Base-by-base conservation (phyloP, 164 flowering plant species). In the Euptelea pleiosperma region DNA sequence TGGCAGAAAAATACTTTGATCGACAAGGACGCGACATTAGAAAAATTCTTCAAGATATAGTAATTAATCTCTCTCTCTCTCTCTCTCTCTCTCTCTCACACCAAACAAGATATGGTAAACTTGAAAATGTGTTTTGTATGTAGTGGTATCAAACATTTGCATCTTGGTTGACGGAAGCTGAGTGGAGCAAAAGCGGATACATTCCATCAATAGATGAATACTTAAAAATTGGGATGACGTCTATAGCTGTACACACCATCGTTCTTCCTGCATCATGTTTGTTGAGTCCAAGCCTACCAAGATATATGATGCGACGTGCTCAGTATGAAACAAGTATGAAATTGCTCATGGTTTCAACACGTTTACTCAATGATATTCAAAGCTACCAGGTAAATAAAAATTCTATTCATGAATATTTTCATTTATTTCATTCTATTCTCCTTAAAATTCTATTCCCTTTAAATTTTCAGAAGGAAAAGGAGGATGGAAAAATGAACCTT, bases 111-210 rank as follows among this genome's bases (percentile, higher is more conserved):
- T n/a, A n/a, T n/a, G n/a, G n/a, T n/a, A n/a, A n/a, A n/a, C n/a
- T n/a, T n/a, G n/a, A n/a, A n/a, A n/a, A n/a, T n/a, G n/a, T n/a
- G n/a, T n/a, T 3, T 11, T 37, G 6, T 53, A 30, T 55, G 52
- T 19, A 75, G 79, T 75, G 75, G 79, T n/a, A 22, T 14, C 78
- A 76, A 60, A 64, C 70, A 42, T 69, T 79, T 30, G 37, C 1
- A 9, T 57, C 80, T 18, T 79, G 83, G 83, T 46, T 73, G 41
- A 57, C 22, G 45, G 83, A 79, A 58, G 68, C 75, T 18, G 40
- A 33, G 19, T 69, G 80, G 78, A 68, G 80, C 45, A 67, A 22
- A 35, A 61, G 49, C 8, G 66, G 68, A 10, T 12, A 43, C 28
- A 41, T 37, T 25, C 75, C 79, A 29, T 51, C 77, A 8, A 58